phyloP scores from a whole-genome alignment of 2,329 filamentous ascomycete genomes.

The Fusarium agapanthi region DNA sequence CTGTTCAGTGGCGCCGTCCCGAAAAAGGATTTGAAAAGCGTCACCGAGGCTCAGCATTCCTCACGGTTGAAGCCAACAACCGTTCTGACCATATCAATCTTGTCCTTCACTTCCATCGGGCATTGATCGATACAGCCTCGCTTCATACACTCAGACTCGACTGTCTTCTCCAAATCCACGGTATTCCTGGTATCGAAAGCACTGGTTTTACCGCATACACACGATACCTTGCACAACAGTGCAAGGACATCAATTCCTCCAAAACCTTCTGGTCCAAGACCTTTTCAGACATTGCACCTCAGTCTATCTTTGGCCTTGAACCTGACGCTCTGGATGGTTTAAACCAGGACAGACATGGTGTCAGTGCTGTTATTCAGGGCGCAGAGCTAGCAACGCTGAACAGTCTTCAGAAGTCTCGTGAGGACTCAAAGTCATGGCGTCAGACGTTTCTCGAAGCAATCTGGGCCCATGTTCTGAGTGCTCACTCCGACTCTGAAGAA shows the following conservation, averaged over 20 bases:
- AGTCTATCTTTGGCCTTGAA: neutral
- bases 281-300: neutral
- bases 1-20: neutral
- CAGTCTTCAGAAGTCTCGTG: neutral
- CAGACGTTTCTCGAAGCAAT: neutral
- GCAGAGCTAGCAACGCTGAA: neutral
- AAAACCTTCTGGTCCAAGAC: neutral
- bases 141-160: conserved; percentile 1
- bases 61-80: neutral
- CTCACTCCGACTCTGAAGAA: neutral
- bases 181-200: conserved; percentile 2
- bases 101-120: conserved; percentile 1
- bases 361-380: neutral
- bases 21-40: neutral
- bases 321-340: neutral
- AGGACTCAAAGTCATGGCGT: neutral
- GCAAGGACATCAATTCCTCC: neutral
- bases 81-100: neutral
- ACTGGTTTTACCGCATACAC: neutral
- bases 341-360: neutral
- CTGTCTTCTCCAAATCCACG: neutral
- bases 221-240: neutral
- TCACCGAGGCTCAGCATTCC: neutral
- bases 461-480: neutral
- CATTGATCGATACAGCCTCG: neutral